These are phyloP conservation scores for Fusarium tjaetaba DNA, from an alignment of 2,329 filamentous ascomycete species.

Conservation along the genomic window DNA sequence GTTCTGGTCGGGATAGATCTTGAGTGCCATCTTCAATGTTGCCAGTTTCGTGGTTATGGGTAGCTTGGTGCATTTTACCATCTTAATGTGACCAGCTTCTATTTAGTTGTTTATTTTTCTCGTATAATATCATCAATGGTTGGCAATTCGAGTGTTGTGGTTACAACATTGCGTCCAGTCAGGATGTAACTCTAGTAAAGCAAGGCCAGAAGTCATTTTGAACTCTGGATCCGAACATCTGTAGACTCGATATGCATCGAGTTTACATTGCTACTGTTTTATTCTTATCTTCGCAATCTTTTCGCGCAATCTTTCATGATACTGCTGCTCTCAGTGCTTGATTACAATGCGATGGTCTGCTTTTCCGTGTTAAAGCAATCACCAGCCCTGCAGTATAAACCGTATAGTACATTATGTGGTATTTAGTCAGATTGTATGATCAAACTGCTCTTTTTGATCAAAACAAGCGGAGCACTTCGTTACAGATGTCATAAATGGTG, in stretches of 20 bases:
- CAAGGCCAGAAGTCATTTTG: neutral
- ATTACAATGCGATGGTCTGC: too few species aligned
- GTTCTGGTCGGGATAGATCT: neutral
- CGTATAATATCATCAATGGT: neutral
- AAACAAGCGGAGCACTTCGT: rapidly evolving
- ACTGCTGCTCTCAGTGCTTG: neutral
- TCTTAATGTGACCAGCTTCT: neutral
- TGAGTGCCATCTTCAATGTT: neutral
- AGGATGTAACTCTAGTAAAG: neutral
- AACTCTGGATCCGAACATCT: too few species aligned
- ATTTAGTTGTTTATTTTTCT: neutral
- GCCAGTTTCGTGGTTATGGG: neutral
- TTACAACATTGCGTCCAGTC: neutral
- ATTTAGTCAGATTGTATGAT: rapidly evolving
- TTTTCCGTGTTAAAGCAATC: neutral
- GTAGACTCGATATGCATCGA: neutral
- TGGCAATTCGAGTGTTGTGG: neutral
- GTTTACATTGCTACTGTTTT: rapidly evolving
- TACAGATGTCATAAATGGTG: neutral
- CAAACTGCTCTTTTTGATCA: rapidly evolving
- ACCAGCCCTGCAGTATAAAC: neutral
- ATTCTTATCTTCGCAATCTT: too few species aligned
- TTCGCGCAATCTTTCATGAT: neutral
- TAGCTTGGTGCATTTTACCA: neutral
- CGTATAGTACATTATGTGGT: rapidly evolving